A percentile compares a stretch with the other conserved stretches of the same genome.
Conservation (phyloP, 208 protist genomes). For the Leishmania guyanensis region DNA sequence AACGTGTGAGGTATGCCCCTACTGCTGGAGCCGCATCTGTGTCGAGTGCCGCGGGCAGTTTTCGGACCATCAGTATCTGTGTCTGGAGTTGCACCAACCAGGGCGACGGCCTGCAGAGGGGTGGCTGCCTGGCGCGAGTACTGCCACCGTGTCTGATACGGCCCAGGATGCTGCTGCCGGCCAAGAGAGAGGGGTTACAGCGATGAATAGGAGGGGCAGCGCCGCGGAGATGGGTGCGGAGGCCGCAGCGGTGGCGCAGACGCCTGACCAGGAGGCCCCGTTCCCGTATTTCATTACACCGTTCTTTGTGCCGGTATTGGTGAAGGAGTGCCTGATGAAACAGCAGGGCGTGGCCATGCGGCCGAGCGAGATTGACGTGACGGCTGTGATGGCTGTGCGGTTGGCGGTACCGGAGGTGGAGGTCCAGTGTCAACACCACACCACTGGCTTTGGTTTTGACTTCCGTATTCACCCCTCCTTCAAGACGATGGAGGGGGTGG, state of each 20-base stretch:
- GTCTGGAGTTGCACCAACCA: slow-evolving; percentile 20
- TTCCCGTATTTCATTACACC: slow-evolving; percentile 39
- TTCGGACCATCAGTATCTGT: slow-evolving; percentile 49
- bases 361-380: slow-evolving; percentile 26
- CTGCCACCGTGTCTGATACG: background rate
- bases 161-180: background rate
- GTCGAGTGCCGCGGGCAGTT: slow-evolving; percentile 45
- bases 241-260: background rate
- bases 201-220: background rate
- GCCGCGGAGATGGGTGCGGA: background rate
- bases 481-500: slow-evolving; percentile 12
- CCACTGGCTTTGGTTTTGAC: slow-evolving; percentile 37
- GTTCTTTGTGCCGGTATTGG: slow-evolving; percentile 17
- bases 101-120: slow-evolving; percentile 5
- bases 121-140: slow-evolving; percentile 7
- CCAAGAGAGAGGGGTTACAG: background rate
- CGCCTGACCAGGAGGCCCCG: background rate
- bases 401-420: slow-evolving; percentile 21
- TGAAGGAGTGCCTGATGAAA: slow-evolving; percentile 27
- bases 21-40: slow-evolving; percentile 49
- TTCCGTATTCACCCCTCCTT: slow-evolving; percentile 33
- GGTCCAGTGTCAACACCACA: slow-evolving; percentile 40
- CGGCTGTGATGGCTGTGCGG: slow-evolving; percentile 23
- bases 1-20: slow-evolving; percentile 37
- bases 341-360: slow-evolving; percentile 22